Conservation (phyloP, 139 green algal species). For the Haematococcus sp. region DNA sequence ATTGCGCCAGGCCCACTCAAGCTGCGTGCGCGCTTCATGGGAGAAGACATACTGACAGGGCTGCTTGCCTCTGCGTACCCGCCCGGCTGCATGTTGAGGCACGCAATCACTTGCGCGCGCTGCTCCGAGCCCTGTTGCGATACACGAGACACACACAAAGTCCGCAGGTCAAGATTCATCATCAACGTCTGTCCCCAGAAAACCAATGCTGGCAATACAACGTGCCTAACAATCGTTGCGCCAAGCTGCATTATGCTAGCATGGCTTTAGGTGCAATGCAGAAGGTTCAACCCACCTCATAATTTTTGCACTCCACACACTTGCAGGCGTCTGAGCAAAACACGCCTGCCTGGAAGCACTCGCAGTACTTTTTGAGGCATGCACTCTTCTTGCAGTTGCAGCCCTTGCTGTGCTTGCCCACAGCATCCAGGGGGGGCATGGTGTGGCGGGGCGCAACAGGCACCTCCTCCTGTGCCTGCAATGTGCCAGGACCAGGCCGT, state of each 20-base stretch:
- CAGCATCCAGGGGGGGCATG: neutral
- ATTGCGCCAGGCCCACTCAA: neutral
- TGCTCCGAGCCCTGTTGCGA: constrained; percentile 5
- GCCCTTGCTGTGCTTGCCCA: constrained; percentile 75
- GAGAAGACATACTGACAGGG: neutral
- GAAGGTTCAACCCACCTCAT: constrained; percentile 42
- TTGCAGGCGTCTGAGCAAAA: constrained; percentile 85
- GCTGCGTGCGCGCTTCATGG: neutral
- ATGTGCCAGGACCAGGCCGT: too few relatives aligned
- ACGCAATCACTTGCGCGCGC: constrained; percentile 4
- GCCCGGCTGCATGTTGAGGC: constrained; percentile 5
- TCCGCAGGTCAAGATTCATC: too few relatives aligned
- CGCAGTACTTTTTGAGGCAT: constrained; percentile 99
- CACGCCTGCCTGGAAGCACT: constrained; percentile 92
- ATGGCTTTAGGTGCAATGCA: neutral
- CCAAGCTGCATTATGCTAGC: too few relatives aligned
- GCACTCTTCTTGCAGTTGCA: constrained; percentile 90
- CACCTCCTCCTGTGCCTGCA: too few relatives aligned
- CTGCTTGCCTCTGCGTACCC: too few relatives aligned
- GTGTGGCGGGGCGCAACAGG: too few relatives aligned
- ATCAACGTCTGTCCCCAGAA: too few relatives aligned
- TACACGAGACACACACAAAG: too few relatives aligned
- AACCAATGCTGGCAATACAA: too few relatives aligned
- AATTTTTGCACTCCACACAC: constrained; percentile 89
- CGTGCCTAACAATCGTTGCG: too few relatives aligned